Percentiles rank a stretch among this genome's conserved stretches.
Evolutionary conservation across 1,139 yeast genomes (phyloP).

Genomic region (Sugiyamaella paludigena): DNA sequence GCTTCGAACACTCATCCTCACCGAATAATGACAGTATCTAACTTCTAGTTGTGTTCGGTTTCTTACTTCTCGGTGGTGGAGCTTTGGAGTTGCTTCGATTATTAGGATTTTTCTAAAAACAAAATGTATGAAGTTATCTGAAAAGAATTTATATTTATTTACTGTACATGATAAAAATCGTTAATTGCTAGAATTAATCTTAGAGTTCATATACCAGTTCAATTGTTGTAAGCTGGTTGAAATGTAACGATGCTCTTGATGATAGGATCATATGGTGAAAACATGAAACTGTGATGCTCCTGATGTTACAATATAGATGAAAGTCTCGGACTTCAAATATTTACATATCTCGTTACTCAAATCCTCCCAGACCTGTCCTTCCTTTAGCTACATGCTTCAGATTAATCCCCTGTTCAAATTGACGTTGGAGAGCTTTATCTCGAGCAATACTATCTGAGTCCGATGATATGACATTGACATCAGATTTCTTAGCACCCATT

Average conservation of each 20-base stretch:
- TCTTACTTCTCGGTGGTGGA: conserved; percentile 82
- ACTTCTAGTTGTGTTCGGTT: conserved; percentile 49
- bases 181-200: neutral
- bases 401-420: conserved; percentile 27
- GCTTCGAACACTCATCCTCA: conserved; percentile 70
- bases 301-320: no score
- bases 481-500: conserved; percentile 28
- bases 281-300: no score
- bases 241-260: no score
- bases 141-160: no score
- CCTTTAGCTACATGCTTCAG: conserved; percentile 18
- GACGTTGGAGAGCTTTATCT: conserved; percentile 23
- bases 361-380: conserved; percentile 26
- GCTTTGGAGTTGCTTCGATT: conserved; percentile 57
- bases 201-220: no score
- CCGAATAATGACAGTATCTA: no score
- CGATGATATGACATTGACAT: conserved; percentile 17
- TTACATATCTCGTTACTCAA: conserved; percentile 10
- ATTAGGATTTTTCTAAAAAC: conserved; percentile 28
- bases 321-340: neutral
- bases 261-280: no score
- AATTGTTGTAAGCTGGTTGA: no score
- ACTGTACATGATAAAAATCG: no score
- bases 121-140: no score
- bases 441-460: conserved; percentile 6